Conservation (phyloP, 2,329 filamentous ascomycete genomes). For the Dothistroma pini region DNA sequence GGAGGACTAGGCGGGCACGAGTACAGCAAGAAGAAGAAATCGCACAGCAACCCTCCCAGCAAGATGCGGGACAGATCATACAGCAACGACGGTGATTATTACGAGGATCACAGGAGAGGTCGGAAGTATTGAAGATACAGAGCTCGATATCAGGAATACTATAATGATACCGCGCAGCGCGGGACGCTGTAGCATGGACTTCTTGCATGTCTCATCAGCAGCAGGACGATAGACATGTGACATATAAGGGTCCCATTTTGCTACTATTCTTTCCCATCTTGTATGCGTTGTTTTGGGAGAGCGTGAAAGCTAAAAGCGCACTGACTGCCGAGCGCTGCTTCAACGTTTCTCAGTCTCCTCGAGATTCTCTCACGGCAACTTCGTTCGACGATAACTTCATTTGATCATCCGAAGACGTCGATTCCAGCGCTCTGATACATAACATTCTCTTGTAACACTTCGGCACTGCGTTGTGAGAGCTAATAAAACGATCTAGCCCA, state of each 20-base stretch:
- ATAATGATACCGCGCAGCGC: slow-evolving; percentile 11
- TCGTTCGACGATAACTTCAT: no score
- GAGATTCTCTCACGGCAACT: no score
- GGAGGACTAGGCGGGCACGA: slow-evolving; percentile 44
- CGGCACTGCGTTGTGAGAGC: no score
- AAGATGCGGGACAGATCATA: slow-evolving; percentile 14
- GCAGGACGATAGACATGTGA: background rate
- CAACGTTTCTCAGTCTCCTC: no score
- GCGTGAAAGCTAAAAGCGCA: background rate
- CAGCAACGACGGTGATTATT: slow-evolving; percentile 20
- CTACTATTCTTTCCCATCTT: background rate
- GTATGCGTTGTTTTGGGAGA: background rate
- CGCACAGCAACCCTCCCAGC: slow-evolving; percentile 20
- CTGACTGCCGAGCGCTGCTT: background rate
- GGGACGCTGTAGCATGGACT: slow-evolving; percentile 9
- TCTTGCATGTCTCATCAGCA: background rate
- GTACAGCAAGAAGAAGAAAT: slow-evolving; percentile 34
- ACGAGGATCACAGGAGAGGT: slow-evolving; percentile 21
- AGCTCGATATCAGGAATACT: background rate
- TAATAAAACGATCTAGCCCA: no score
- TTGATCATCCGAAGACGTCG: no score
- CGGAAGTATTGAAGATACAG: slow-evolving; percentile 18
- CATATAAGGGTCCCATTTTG: background rate
- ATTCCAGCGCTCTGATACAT: no score
- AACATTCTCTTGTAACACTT: no score